Conservation (phyloP, 768 basidiomycete species). For the Suillus brevipes region DNA sequence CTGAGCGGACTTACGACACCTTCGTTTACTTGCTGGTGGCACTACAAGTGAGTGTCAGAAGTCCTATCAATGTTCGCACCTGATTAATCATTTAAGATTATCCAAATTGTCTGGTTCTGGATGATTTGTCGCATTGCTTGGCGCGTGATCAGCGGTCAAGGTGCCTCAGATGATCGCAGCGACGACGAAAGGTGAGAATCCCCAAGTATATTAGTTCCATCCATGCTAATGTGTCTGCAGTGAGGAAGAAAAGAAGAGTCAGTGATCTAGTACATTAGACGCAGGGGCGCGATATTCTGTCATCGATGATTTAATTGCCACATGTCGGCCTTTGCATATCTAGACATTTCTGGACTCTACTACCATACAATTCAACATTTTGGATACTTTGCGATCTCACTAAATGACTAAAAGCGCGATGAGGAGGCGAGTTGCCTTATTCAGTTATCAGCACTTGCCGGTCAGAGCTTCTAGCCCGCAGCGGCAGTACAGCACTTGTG, state of each 20-base stretch:
- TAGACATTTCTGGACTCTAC: conserved; percentile 24
- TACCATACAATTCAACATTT: conserved; percentile 27
- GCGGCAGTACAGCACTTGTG: conserved; percentile 10
- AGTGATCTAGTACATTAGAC: conserved; percentile 29
- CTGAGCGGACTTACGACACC: conserved; percentile 33
- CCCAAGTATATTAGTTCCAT: neutral
- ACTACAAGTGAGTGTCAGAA: conserved; percentile 53
- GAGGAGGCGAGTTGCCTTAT: conserved; percentile 29
- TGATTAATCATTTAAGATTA: conserved; percentile 42
- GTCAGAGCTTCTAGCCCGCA: conserved; percentile 13
- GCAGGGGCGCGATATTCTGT: conserved; percentile 9
- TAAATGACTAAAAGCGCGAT: neutral
- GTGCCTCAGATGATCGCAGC: conserved; percentile 82
- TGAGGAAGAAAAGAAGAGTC: conserved; percentile 22
- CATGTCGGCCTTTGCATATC: conserved; percentile 23
- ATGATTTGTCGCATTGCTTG: conserved; percentile 86
- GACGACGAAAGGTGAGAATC: conserved; percentile 71
- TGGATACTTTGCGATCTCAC: conserved; percentile 2
- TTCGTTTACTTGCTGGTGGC: conserved; percentile 59
- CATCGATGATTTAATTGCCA: conserved; percentile 25
- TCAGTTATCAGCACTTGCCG: conserved; percentile 13
- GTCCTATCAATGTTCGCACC: neutral
- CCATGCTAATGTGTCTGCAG: conserved; percentile 13
- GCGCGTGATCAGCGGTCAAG: conserved; percentile 69
- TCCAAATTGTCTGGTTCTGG: conserved; percentile 82